Evolutionary conservation across 352 stramenopile genomes (phyloP), one percentile per base, ranked within the genome.

Genomic region (Phytopythium chamaehyphon): DNA sequence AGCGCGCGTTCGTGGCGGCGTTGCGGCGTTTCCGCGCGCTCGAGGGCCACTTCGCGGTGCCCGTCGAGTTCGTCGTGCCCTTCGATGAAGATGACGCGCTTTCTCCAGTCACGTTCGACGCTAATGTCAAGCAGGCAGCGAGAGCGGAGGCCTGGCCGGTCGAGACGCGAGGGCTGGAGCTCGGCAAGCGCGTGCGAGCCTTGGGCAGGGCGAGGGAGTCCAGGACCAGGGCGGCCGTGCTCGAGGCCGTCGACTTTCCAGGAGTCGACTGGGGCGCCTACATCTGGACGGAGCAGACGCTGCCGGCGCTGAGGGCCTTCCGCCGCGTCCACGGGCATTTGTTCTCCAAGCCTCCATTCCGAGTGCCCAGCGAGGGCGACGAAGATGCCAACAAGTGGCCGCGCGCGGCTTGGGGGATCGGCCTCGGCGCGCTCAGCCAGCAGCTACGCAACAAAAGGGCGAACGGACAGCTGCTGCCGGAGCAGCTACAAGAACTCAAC

Each of bases 351-450:
- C 88, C 97, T 51, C 63, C 72, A 23, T 98, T 97, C 62, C 72
- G 83, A 33, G 81, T 98, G 8, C 89, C 90, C 2, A 38, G 69
- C 14, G 64, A 80, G 40, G 69, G 84, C 48, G 28, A 66, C 11
- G 43, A 23, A 11, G 24, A 22, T n/a, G 45, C 28, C 18, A 22
- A 31, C 46, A 72, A 74, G 15, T 98, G 89, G 85, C 88, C 91
- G 47, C 66, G 88, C 24, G 72, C 87, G 7, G 76, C 87, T 10
- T 95, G 88, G 86, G 90, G 87, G 15, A 72, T 98, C 33, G 85
- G 91, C 36, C 68, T 98, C 19, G 94, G 94, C 31, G 85, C 79
- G 26, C 71, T 92, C 40, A 94, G 95, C n/a, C 92, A 97, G 64
- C 54, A 93, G 12, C 77, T 98, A 55, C 88, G 92, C 39, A 35